Base-by-base conservation (phyloP, 305 asterid genomes). In the Petunia hybrid region DNA sequence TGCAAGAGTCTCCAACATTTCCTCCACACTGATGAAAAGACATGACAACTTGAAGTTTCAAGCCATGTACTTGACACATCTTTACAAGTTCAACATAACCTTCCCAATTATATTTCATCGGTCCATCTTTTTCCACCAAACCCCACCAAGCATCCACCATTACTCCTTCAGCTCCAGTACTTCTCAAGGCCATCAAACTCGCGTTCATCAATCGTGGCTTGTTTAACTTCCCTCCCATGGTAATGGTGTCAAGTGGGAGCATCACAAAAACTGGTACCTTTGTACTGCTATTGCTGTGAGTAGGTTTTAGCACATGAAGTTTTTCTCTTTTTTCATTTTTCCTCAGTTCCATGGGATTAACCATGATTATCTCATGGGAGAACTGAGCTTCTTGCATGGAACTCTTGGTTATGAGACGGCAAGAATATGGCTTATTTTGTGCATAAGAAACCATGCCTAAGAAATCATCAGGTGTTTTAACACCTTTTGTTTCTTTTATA, bases 121-220 rank as follows among this genome's bases (percentile, higher is more conserved):
- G 99, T 43, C 97, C 97, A 81, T 92, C 98, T 85, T 93, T 95
- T 91, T 95, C 99, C 0, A 94, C 98, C 83, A 95, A 85, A 40
- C 97, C 98, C 99, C 99, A 94, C 98, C 99, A 94, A 1, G 86
- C 97, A 77, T 95, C 99, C 14, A 95, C 98, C 99, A 94, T 94
- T 3, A 95, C 93, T n/a, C 98, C 99, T 85, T 94, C 97, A 41
- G 87, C 91, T 56, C 98, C 99, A 5, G 94, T 91, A 79, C 90
- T 91, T 86, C 89, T 94, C 85, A 95, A 82, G 40, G 99, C 98
- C 98, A 91, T 88, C 87, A 95, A 84, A 83, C 98, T 92, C 43
- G 95, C 99, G 8, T 88, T 80, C 98, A 94, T 95, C 4, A 97
- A 93, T 80, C 90, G 80, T 48, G 97, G 91, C 84, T 87, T 94